These are phyloP conservation scores for Sclerotinia nivalis DNA, from an alignment of 2,329 filamentous ascomycete genomes.

Conservation along the genomic window DNA sequence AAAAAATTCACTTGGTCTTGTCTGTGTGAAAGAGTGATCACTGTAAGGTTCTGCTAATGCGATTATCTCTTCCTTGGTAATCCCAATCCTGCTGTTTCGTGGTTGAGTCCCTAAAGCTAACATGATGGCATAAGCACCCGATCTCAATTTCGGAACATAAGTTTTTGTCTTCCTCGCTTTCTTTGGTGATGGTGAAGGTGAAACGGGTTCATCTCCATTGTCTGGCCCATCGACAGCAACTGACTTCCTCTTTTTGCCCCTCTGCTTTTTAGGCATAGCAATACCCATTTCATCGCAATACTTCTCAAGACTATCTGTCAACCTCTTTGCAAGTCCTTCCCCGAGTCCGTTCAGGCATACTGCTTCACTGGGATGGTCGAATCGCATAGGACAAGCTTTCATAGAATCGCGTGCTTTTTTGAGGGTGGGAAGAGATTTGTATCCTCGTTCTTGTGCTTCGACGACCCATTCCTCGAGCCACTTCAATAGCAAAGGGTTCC, in stretches of 20 bases:
- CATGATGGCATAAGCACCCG: constrained; percentile 72
- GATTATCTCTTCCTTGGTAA: constrained; percentile 70
- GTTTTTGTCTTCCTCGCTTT: constrained; percentile 60
- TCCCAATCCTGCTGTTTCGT: constrained; percentile 54
- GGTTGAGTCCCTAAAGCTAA: constrained; percentile 63
- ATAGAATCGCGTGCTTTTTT: constrained; percentile 72
- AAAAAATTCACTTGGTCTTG: constrained; percentile 68
- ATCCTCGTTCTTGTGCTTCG: constrained; percentile 69
- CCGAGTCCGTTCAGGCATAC: constrained; percentile 74
- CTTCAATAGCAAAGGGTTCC: constrained; percentile 67
- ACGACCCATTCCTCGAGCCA: constrained; percentile 82
- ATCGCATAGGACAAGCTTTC: constrained; percentile 67
- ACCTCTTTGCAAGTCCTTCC: constrained; percentile 66
- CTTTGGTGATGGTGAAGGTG: constrained; percentile 47
- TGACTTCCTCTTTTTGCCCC: constrained; percentile 41
- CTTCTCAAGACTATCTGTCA: constrained; percentile 60
- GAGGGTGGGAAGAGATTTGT: constrained; percentile 47
- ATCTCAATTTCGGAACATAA: constrained; percentile 73
- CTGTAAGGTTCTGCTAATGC: constrained; percentile 69
- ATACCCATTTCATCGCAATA: constrained; percentile 68
- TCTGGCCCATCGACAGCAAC: background rate
- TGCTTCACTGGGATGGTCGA: constrained; percentile 68
- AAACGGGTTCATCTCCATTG: constrained; percentile 20
- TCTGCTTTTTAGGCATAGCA: constrained; percentile 64
- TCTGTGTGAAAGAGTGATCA: constrained; percentile 69